Base-by-base conservation (phyloP, 1,284 basidiomycete genomes). In the Cryptococcus hybrid region DNA sequence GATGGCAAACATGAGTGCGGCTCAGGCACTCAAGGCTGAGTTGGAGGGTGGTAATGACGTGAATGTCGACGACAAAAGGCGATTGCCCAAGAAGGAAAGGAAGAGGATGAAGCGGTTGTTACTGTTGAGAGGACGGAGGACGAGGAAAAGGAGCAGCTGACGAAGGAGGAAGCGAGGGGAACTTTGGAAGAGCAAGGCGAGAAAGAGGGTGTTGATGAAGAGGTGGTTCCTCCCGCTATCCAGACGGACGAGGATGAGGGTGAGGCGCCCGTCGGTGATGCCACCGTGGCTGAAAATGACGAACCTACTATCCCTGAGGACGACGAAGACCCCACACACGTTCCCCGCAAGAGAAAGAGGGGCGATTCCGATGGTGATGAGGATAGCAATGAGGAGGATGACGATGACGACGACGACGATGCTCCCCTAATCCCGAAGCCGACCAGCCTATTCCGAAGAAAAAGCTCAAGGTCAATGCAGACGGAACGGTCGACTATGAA, bases 1-100 rank as follows among this genome's bases (percentile, higher is more conserved):
- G 57, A 88, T 96, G 85, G 95, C 94, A 12, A 98, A 99, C 73
- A 86, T 97, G 84, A 91, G 86, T 78, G 95, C 95, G 47, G 94
- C 93, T 57, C 90, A 97, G 72, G 85, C 88, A 73, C 82, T 99
- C 66, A 94, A 92, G 78, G 93, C 92, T 52, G 90, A 98, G 78
- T 79, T 99, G 63, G 84, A 86, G 59, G 87, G 87, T 42, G 40
- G 9, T 9, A 53, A 37, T 8, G 59, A 55, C 18, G 60, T 53
- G 5, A 47, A 51, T 45, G 38, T 46, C 37, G 44, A 60, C 35
- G 55, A 65, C 59, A 37, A 56, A 35, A 62, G 59, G 52, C 45
- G 44, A 66, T 56, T 2, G 59, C 54, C 15, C 34, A 46, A 39
- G 42, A 60, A 34, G 46, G 51, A 34, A 54, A 64, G 61, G 38